phyloP scores from a whole-genome alignment of 768 basidiomycete species.

The Tricholomella constricta region DNA sequence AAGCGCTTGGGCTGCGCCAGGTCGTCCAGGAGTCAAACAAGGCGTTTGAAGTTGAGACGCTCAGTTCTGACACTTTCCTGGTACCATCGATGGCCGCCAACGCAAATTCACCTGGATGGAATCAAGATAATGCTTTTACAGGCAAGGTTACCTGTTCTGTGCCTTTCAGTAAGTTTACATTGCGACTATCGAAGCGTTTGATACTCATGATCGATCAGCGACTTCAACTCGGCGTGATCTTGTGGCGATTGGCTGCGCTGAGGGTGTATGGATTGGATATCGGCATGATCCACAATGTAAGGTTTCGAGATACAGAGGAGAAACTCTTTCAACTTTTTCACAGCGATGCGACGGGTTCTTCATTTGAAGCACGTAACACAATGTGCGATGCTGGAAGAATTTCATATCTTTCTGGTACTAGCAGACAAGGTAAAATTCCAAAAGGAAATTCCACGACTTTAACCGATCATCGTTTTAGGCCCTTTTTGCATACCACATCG shows the following conservation, averaged over 20 bases:
- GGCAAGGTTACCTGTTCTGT: conserved; percentile 95
- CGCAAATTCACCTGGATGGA: conserved; percentile 59
- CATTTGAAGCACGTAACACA: conserved; percentile 94
- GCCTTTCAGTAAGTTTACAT: conserved; percentile 75
- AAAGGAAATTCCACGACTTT: not conserved
- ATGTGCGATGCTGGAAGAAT: conserved; percentile 94
- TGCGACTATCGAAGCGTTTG: not conserved
- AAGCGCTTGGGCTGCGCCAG: conserved; percentile 82
- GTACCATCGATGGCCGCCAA: conserved; percentile 64
- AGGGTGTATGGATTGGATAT: conserved; percentile 98
- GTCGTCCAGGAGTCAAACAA: conserved; percentile 93
- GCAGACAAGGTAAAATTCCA: conserved; percentile 73
- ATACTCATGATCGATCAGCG: conserved; percentile 42
- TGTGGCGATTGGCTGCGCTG: conserved; percentile 91
- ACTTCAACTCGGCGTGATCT: conserved; percentile 85
- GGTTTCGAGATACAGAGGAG: conserved; percentile 20
- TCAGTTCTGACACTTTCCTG: conserved; percentile 87
- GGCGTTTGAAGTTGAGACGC: conserved; percentile 89
- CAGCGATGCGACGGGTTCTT: conserved; percentile 90
- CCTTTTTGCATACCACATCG: conserved; percentile 92
- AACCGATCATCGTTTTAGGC: conserved; percentile 44
- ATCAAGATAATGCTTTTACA: conserved; percentile 68
- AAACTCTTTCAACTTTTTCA: conserved; percentile 1
- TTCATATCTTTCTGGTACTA: conserved; percentile 93
- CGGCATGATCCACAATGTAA: conserved; percentile 84